A percentile compares a stretch with the other conserved stretches of the same genome.
Evolutionary conservation across 257 asterid genomes (phyloP).

Genomic region (Solanum dulcamara): DNA sequence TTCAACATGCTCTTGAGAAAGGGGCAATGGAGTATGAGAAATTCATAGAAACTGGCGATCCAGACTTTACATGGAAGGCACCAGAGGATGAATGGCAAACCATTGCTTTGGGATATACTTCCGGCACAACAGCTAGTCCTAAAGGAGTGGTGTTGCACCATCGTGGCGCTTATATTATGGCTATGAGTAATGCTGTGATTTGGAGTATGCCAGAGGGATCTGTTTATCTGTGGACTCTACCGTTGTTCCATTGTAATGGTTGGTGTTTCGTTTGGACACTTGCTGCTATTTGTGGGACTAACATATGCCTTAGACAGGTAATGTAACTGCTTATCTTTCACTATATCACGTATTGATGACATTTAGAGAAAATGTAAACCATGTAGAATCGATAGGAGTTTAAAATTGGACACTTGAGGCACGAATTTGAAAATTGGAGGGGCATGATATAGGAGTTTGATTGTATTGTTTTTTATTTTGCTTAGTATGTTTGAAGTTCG

Average conservation of each 20-base stretch:
- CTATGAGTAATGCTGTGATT: conserved; percentile 48
- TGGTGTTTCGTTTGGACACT: conserved; percentile 94
- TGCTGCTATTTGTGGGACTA: conserved; percentile 80
- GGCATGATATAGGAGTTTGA: not conserved
- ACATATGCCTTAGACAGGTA: conserved; percentile 92
- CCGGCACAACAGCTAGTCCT: conserved; percentile 98
- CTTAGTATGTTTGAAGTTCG: not conserved
- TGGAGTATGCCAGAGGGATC: conserved; percentile 83
- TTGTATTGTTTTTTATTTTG: not conserved
- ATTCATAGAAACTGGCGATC: conserved; percentile 70
- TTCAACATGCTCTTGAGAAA: conserved; percentile 51
- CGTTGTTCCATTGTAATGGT: conserved; percentile 94
- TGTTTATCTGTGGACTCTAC: conserved; percentile 82
- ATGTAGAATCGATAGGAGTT: not conserved
- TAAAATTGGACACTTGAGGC: not conserved
- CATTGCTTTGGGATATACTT: conserved; percentile 82
- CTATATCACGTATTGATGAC: not conserved
- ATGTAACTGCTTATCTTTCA: not conserved
- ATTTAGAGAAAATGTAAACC: not conserved
- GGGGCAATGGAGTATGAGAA: conserved; percentile 79
- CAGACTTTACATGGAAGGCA: conserved; percentile 57
- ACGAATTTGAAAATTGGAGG: not conserved
- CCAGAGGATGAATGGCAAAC: conserved; percentile 96
- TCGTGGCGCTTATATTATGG: conserved; percentile 94
- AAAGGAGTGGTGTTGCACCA: conserved; percentile 95